A percentile compares a stretch with the other conserved stretches of the same genome.
Conservation (phyloP, 768 basidiomycete species). For the Panaeolus cyanescens region DNA sequence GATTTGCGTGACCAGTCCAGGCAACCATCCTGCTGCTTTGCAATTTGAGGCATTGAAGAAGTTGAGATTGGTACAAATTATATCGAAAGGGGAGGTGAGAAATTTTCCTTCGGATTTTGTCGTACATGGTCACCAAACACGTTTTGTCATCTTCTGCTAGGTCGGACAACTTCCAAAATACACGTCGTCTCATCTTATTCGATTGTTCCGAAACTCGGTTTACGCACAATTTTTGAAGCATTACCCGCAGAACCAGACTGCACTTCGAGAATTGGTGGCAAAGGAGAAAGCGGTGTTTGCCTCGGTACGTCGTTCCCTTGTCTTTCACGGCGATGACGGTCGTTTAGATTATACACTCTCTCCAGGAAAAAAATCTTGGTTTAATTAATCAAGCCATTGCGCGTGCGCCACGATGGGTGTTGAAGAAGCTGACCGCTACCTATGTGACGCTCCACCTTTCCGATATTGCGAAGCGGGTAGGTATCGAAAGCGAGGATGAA, state of each 20-base stretch:
- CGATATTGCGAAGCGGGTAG: constrained; percentile 65
- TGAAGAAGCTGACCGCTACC: constrained; percentile 80
- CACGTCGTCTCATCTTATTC: constrained; percentile 55
- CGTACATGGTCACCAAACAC: background rate
- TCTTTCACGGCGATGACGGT: too few relatives aligned
- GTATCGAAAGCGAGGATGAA: constrained; percentile 52
- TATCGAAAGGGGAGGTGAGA: constrained; percentile 70
- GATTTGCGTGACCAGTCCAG: constrained; percentile 70
- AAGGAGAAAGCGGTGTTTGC: constrained; percentile 58
- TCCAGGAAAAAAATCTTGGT: constrained; percentile 77
- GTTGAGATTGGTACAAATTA: constrained; percentile 74
- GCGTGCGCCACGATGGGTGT: constrained; percentile 74
- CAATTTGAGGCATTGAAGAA: constrained; percentile 91
- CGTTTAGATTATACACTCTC: too few relatives aligned
- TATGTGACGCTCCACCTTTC: constrained; percentile 76
- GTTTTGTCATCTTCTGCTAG: constrained; percentile 23
- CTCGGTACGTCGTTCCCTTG: constrained; percentile 38
- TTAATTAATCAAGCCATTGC: constrained; percentile 67
- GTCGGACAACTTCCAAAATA: constrained; percentile 70
- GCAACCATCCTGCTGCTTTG: constrained; percentile 57
- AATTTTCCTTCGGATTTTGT: background rate
- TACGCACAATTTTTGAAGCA: constrained; percentile 65
- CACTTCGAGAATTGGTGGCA: constrained; percentile 47
- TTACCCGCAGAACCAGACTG: constrained; percentile 58
- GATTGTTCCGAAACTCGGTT: constrained; percentile 66